Evolutionary conservation across 108 stramenopile genomes (phyloP).

Genomic region (Aurantiochytrium sp.): DNA sequence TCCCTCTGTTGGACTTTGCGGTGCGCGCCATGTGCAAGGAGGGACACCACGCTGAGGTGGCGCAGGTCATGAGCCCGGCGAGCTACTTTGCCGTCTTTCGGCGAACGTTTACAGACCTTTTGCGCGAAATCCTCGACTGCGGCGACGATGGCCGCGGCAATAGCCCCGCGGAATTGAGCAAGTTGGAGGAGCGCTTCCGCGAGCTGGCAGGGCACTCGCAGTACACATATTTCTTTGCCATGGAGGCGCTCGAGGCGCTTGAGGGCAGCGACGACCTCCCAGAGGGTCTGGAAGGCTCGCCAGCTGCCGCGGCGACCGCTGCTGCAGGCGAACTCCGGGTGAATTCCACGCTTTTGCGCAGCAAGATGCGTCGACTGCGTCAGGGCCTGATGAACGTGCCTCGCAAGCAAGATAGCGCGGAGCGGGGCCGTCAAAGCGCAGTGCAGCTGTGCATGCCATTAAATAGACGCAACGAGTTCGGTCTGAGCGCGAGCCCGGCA

Average conservation of each 20-base stretch:
- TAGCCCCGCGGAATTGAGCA: neutral
- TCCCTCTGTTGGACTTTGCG: neutral
- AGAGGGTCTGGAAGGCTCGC: neutral
- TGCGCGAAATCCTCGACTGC: neutral
- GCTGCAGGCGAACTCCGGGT: neutral
- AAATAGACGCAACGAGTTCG: neutral
- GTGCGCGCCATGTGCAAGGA: neutral
- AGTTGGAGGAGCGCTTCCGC: slow-evolving; percentile 12
- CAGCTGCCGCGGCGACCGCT: neutral
- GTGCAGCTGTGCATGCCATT: neutral
- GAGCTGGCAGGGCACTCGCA: slow-evolving; percentile 2
- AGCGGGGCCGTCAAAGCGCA: neutral
- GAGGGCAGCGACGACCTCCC: neutral
- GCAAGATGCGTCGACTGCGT: neutral
- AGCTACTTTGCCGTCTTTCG: neutral
- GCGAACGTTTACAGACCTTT: neutral
- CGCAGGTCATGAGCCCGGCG: neutral
- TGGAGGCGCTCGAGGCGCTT: slow-evolving; percentile 4
- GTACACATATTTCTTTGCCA: slow-evolving; percentile 3
- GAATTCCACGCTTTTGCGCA: neutral
- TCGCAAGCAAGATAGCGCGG: neutral
- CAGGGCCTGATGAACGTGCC: neutral
- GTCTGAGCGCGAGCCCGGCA: neutral
- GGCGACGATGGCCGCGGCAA: neutral
- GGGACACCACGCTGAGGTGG: neutral